A percentile compares a stretch with the other conserved stretches of the same genome.
Evolutionary conservation across 2,329 filamentous ascomycete species (phyloP).

Genomic region (Colletotrichum sp.): DNA sequence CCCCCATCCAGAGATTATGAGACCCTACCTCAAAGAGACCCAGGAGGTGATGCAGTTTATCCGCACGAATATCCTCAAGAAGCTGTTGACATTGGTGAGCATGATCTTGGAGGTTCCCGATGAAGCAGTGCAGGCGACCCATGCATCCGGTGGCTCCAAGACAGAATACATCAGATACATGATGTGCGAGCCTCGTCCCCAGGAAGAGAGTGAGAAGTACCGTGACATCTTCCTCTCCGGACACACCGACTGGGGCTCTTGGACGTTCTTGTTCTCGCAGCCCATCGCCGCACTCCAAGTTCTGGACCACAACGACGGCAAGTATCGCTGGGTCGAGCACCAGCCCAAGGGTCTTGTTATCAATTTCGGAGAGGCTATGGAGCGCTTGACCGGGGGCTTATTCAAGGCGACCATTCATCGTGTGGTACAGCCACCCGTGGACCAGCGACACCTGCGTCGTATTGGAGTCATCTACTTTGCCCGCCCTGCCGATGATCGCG

Average conservation of each 20-base stretch:
- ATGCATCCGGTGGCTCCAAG: conserved; percentile 34
- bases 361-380: conserved; percentile 37
- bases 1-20: not conserved
- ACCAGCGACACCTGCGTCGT: conserved; percentile 37
- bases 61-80: conserved; percentile 28
- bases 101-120: conserved; percentile 42
- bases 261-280: conserved; percentile 42
- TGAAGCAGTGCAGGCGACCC: conserved; percentile 37
- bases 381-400: conserved; percentile 31
- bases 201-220: conserved; percentile 38
- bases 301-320: conserved; percentile 32
- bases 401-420: conserved; percentile 35
- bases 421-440: conserved; percentile 32
- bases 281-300: conserved; percentile 43
- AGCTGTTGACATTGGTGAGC: conserved; percentile 40
- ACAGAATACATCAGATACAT: conserved; percentile 44
- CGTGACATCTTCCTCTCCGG: conserved; percentile 42
- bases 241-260: conserved; percentile 43
- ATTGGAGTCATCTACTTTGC: conserved; percentile 44
- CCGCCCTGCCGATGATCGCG: conserved; percentile 29
- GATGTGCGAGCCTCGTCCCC: conserved; percentile 38
- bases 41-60: conserved; percentile 29
- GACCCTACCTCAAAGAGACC: conserved; percentile 23
- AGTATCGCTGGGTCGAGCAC: conserved; percentile 25
- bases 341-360: conserved; percentile 36